Evolutionary conservation across 1,139 yeast species (phyloP), one percentile per base, ranked within the genome.

Genomic region (Yamadazyma oceani): DNA sequence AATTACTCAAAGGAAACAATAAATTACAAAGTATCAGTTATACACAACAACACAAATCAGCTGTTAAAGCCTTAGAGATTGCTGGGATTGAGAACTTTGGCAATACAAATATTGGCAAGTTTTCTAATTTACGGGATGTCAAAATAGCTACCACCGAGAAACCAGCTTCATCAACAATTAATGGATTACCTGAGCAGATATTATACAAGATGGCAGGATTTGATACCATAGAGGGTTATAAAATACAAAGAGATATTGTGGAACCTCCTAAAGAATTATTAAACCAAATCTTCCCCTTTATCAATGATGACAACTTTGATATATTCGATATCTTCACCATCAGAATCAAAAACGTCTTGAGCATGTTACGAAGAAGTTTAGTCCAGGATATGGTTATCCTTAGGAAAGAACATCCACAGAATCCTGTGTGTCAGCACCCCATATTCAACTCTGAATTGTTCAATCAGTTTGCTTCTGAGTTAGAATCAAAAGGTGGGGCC

Each of bases 311-410:
- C 29, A 36, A 34, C 16, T 33, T 35, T n/a, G 45, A 42, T 9
- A 44, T 39, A 26, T 37, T 46, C 17, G 48, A 44, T 28, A 44
- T 46, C 16, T 42, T 46, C 32, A 39, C 47, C 14, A 36, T 46
- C 13, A 42, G 51, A 34, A 43, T 58, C n/a, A 51, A 46, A 26
- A 45, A 43, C 9, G 52, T 60, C 12, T 48, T 64, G 22, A 34
- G 39, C 2, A 42, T 49, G 44, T 48, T 65, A 22, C 46, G 69
- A 36, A 46, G 54, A 26, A 48, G 54, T 25, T 45, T 65, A 26
- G 50, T 60, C 23, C 71, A 65, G 46, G 71, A 65, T 41, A 64
- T 65, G 70, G 62, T 58, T 3, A 38, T 60, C 2, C 39, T 65
- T 2, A 52, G 51, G 35, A 44, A 41, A 25, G 39, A 44, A 26